These are phyloP conservation scores for Phaffomyces opuntiae DNA, from an alignment of 805 yeast genomes.

Conservation along the genomic window DNA sequence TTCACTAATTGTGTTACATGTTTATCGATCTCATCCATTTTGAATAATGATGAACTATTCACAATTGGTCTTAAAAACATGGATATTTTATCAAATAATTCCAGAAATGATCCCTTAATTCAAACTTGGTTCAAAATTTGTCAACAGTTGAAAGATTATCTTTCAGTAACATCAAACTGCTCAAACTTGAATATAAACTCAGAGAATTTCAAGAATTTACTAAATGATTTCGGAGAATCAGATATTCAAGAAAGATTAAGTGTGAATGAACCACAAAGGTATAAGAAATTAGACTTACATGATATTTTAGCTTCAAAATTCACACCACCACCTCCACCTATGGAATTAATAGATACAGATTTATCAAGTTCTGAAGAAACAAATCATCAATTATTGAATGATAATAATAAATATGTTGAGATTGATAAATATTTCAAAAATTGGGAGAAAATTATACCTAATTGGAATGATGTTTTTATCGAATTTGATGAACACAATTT, in stretches of 20 bases:
- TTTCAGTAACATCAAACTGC: conserved; percentile 9
- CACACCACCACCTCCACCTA: not conserved
- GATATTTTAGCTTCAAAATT: conserved; percentile 9
- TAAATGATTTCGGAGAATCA: conserved; percentile 29
- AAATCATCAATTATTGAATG: not conserved
- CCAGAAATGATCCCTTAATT: conserved; percentile 27
- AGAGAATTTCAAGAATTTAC: conserved; percentile 19
- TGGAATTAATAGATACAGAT: not conserved
- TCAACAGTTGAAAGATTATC: conserved; percentile 21
- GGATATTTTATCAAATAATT: conserved; percentile 23
- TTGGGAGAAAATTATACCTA: conserved; percentile 14
- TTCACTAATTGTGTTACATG: conserved; percentile 31
- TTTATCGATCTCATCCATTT: conserved; percentile 26
- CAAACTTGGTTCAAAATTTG: conserved; percentile 26
- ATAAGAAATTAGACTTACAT: conserved; percentile 9
- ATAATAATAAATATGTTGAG: conserved; percentile 4
- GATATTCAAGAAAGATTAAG: conserved; percentile 21
- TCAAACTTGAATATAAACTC: conserved; percentile 4
- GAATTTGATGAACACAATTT: conserved; percentile 4
- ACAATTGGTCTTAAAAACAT: conserved; percentile 21
- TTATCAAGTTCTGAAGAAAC: not conserved
- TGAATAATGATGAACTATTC: conserved; percentile 20
- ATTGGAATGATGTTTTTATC: conserved; percentile 15
- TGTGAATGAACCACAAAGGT: conserved; percentile 7
- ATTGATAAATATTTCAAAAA: conserved; percentile 10